Base-by-base conservation (phyloP, 73 alveolate species). In the Paramecium tetraurelia region DNA sequence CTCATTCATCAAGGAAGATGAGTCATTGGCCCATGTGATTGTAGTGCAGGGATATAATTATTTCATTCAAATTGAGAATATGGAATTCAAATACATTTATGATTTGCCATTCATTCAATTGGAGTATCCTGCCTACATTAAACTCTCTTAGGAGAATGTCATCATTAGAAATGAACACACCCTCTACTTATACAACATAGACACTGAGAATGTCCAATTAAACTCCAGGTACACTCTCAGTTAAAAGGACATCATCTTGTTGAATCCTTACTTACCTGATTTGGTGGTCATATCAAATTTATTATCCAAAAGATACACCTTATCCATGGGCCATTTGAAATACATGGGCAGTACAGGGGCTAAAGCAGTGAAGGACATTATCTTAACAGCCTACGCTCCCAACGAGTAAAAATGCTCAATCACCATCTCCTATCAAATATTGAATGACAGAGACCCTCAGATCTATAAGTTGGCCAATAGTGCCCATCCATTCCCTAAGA, bases 261-360 rank as follows among this genome's bases (percentile, higher is more conserved):
- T 80, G 58, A 80, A 80, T 24, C 90, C 90, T 12, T 80, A 44
- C 24, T 44, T 24, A 43, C 90, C 90, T 18, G 90, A 80, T 80
- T 14, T 80, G 5, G 90, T 80, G 11, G 35, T 22, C 31, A 22
- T 80, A 1, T 31, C 63, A 33, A 18, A 41, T 38, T 31, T 27
- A 40, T 40, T 16, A 41, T 43, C 90, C 4, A 31, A 33, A 20
- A 40, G 90, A 80, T 80, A 31, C 3, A 80, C 90, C 3, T 46
- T 80, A 20, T 80, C 90, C 5, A 43, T 22, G 57, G 90, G 90
- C 16, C 43, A 80, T 41, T 48, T 80, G 24, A 24, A 80, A 80
- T 80, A 72, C 38, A 0, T 40, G 1, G 86, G 86, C 7, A 63
- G 84, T 63, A 27, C 84, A 27, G 63, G 16, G 14, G 36, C 86